These are phyloP conservation scores for Boletus smithii DNA, from an alignment of 1,284 basidiomycete genomes.

Conservation along the genomic window DNA sequence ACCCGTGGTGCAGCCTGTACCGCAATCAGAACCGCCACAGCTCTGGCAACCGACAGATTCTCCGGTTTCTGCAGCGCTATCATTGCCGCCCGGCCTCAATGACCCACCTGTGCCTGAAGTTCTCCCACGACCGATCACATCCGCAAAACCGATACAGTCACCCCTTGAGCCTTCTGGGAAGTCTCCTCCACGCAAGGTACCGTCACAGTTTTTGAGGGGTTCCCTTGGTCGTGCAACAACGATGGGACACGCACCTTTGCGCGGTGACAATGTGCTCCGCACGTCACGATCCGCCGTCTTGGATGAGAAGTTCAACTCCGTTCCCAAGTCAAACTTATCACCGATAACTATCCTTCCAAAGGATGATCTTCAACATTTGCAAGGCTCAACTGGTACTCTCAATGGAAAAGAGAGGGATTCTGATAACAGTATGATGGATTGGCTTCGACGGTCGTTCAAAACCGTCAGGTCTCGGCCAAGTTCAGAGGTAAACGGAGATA, in stretches of 20 bases:
- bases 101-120: slow-evolving; percentile 36
- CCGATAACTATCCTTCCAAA: slow-evolving; percentile 20
- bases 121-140: slow-evolving; percentile 24
- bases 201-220: slow-evolving; percentile 19
- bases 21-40: slow-evolving; percentile 15
- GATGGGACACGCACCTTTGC: slow-evolving; percentile 10
- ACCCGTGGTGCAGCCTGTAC: slow-evolving; percentile 20
- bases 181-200: slow-evolving; percentile 30
- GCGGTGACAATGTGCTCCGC: slow-evolving; percentile 9
- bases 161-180: slow-evolving; percentile 18
- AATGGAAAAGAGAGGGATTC: slow-evolving; percentile 42
- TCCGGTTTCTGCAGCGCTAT: slow-evolving; percentile 28
- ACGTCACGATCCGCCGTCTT: slow-evolving; percentile 2
- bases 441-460: slow-evolving; percentile 54
- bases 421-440: slow-evolving; percentile 45
- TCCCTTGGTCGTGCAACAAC: slow-evolving; percentile 13
- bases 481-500: slow-evolving; percentile 20
- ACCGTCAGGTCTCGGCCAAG: slow-evolving; percentile 23
- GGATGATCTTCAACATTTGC: slow-evolving; percentile 13
- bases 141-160: slow-evolving; percentile 14
- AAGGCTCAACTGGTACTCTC: slow-evolving; percentile 12
- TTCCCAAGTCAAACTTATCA: slow-evolving; percentile 4
- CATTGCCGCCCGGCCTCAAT: slow-evolving; percentile 52
- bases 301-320: slow-evolving; percentile 16
- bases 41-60: slow-evolving; percentile 22